These are phyloP conservation scores for Pistacia atlantica DNA, from an alignment of 345 rosid species.

Conservation along the genomic window DNA sequence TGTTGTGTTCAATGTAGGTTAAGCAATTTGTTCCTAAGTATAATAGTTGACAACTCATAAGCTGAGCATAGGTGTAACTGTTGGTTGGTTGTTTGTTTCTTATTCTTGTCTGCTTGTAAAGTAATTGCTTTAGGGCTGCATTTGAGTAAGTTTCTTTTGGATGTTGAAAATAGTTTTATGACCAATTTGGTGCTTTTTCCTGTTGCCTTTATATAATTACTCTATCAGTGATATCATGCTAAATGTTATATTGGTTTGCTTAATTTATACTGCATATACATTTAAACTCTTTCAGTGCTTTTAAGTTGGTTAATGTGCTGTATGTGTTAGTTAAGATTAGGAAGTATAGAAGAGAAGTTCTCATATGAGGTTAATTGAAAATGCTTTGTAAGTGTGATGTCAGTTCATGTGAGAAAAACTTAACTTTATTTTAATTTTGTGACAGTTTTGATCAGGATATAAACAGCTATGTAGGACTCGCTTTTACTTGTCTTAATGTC, in stretches of 20 bases:
- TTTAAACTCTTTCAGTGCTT: background rate
- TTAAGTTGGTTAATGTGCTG: background rate
- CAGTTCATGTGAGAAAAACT: background rate
- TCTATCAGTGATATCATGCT: no score
- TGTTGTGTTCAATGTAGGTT: background rate
- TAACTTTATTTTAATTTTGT: no score
- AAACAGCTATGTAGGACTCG: no score
- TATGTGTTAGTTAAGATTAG: background rate
- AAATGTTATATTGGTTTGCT: no score
- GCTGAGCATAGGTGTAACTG: background rate
- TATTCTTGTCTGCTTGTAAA: background rate
- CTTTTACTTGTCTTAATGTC: background rate
- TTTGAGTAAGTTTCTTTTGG: background rate
- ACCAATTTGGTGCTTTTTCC: no score
- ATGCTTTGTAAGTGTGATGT: background rate
- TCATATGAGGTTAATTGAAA: no score
- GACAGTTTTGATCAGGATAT: background rate
- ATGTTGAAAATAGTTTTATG: background rate
- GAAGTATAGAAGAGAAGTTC: background rate
- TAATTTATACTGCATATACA: background rate
- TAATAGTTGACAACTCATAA: background rate
- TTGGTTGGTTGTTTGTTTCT: background rate
- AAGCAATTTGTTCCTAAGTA: background rate
- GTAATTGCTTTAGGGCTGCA: background rate
- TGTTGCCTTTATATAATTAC: no score